Evolutionary conservation across 176 grass and related monocot species (phyloP).

Genomic region (Oryza nivara): DNA sequence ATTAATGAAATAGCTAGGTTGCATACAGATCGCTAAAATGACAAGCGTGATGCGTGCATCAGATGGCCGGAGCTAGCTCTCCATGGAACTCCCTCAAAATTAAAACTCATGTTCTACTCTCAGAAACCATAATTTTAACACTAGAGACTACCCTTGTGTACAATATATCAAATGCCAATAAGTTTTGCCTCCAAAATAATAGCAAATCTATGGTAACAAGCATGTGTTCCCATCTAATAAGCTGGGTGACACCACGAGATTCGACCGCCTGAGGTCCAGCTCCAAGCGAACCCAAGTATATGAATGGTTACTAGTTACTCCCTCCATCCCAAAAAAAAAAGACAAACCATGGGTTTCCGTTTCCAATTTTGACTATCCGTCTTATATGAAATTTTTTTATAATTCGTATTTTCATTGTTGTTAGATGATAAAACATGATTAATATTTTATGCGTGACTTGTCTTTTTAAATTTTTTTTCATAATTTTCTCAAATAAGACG

Average conservation of each 20-base stretch:
- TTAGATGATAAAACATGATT: no score
- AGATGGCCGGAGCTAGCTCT: background rate
- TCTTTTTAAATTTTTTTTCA: no score
- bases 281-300: slow-evolving; percentile 10
- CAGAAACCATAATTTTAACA: slow-evolving; percentile 13
- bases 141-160: background rate
- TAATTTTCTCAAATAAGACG: no score
- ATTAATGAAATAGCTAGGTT: background rate
- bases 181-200: background rate
- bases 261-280: no score
- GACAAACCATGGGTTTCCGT: no score
- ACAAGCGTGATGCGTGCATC: background rate
- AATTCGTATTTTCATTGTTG: no score
- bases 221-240: slow-evolving; percentile 20
- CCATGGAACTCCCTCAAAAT: background rate
- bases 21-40: background rate
- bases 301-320: background rate
- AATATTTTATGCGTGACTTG: no score
- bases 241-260: background rate
- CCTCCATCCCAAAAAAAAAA: no score
- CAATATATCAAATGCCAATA: background rate
- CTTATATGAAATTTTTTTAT: no score
- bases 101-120: background rate
- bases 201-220: slow-evolving; percentile 2
- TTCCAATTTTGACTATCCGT: no score